Evolutionary conservation across 2,329 filamentous ascomycete species (phyloP).

Genomic region (Pseudogymnoascus sp.): DNA sequence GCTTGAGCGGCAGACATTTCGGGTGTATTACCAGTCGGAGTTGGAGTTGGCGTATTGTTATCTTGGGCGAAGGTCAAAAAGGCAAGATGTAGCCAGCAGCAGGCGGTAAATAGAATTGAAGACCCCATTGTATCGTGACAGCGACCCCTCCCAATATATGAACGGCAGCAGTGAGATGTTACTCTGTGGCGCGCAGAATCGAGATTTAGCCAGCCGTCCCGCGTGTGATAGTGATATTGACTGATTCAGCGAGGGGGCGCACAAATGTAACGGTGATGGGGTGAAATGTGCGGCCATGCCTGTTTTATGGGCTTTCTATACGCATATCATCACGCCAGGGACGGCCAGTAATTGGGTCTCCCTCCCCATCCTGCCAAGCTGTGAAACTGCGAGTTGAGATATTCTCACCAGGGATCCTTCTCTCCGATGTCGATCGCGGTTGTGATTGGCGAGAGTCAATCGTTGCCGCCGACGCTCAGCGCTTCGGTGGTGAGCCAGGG

Average conservation of each 20-base stretch:
- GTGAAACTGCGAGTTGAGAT: slow-evolving; percentile 8
- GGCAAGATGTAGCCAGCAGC: slow-evolving; percentile 10
- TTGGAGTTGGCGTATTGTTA: not conserved
- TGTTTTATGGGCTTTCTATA: not conserved
- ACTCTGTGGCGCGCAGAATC: not conserved
- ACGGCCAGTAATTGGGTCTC: slow-evolving; percentile 7
- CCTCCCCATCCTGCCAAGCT: not conserved
- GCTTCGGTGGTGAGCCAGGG: not conserved
- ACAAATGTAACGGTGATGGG: slow-evolving; percentile 7
- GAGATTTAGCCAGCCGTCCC: not conserved
- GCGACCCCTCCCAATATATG: not conserved
- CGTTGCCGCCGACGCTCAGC: not conserved
- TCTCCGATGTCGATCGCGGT: not conserved
- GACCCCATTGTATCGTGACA: not conserved
- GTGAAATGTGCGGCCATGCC: not conserved
- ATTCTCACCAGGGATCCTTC: not conserved
- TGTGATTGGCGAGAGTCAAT: not conserved
- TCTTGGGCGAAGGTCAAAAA: slow-evolving; percentile 7
- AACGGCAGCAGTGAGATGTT: not conserved
- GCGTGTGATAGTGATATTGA: slow-evolving; percentile 7
- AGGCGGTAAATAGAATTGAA: slow-evolving; percentile 11
- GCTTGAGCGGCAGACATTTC: slow-evolving; percentile 6
- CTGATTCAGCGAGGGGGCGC: not conserved
- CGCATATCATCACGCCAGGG: not conserved
- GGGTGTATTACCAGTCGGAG: not conserved